Evolutionary conservation across 2,329 filamentous ascomycete species (phyloP).

Genomic region (Ophiostoma himal-ulmi): DNA sequence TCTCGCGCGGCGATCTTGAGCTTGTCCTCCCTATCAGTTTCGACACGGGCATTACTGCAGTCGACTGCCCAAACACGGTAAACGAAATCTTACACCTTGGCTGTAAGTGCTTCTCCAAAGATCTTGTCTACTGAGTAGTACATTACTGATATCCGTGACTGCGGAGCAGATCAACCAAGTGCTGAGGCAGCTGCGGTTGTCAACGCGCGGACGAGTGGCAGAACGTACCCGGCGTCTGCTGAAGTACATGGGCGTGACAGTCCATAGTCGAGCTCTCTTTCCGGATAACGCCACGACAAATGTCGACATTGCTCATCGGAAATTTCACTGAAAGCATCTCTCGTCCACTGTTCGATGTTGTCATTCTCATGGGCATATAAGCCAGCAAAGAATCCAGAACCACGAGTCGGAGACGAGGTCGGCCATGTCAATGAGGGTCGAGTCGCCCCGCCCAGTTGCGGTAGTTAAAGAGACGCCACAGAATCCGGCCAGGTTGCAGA

Average conservation of each 20-base stretch:
- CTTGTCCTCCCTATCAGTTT: background rate
- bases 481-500: constrained; percentile 11
- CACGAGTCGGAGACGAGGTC: constrained; percentile 6
- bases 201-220: background rate
- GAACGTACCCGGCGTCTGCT: background rate
- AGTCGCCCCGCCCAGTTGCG: constrained; percentile 16
- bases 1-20: background rate
- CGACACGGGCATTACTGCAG: background rate
- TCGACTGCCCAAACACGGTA: background rate
- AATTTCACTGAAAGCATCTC: too few species aligned
- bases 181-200: background rate
- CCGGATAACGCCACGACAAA: too few species aligned
- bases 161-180: background rate
- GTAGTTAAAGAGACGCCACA: background rate
- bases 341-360: too few species aligned
- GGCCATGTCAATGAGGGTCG: constrained; percentile 17
- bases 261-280: too few species aligned
- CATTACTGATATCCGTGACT: background rate
- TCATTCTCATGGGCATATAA: too few species aligned
- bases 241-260: background rate
- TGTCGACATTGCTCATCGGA: too few species aligned
- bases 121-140: background rate
- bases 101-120: background rate
- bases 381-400: too few species aligned
- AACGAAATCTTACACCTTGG: background rate